Evolutionary conservation across 2,329 filamentous ascomycete genomes (phyloP), one percentile per base, ranked within the genome.

Genomic region (Phoma sp.): DNA sequence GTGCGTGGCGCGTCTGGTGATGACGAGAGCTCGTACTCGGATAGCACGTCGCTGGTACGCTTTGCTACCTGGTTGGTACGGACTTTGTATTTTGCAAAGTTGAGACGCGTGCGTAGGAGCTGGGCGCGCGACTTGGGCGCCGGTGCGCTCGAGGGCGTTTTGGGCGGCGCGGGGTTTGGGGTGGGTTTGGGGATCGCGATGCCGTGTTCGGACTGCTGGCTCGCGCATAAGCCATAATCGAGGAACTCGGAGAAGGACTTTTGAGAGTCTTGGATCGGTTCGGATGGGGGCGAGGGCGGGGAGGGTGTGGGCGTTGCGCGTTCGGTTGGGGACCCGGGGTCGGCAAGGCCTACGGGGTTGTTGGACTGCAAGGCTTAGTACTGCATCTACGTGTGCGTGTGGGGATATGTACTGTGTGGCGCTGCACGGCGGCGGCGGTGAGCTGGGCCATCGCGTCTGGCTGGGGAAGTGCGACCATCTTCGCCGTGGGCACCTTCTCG

Each of bases 1-100:
- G 52, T 46, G 24, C 52, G 52, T 25, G 47, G 52, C 38, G 60
- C 55, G 58, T 65, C 43, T 21, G 62, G 56, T 12, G 60, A 63
- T 15, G 58, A 62, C 1, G 65, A 63, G 27, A 62, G 41, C 31
- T 74, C 65, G 43, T 64, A 71, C 13, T 61, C 63, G 6, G 71
- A 70, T 10, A 76, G 70, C 36, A 92, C 84, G 76, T 51, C 86
- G 80, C 57, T 91, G 81, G 65, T 60, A 1, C 88, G 87, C 25
- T 90, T 81, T 53, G 84, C 78, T 49, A 86, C 83, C 74, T 93
- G 90, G 56, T 89, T 86, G 2, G 89, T 92, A 53, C 82, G 83
- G 62, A 93, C 80, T 75, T 92, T 92, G 80, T 92, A 92, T 68
- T 84, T 84, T 13, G 88, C 90, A 19, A 92, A 82, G 25, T 84